These are phyloP conservation scores for Micromonas pusilla DNA, from an alignment of 139 green algal species.

Conservation along the genomic window DNA sequence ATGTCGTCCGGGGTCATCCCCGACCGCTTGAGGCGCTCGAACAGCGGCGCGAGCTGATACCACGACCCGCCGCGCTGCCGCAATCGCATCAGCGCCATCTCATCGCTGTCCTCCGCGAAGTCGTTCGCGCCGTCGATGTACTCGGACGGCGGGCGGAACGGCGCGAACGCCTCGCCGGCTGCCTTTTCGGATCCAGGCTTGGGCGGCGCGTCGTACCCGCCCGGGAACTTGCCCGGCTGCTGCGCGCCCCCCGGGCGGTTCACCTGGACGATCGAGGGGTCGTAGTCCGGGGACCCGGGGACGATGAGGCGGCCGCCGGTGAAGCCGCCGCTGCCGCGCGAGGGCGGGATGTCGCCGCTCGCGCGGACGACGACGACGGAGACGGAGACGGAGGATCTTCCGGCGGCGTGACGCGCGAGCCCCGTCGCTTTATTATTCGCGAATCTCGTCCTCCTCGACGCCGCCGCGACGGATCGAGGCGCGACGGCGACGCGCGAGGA, in stretches of 20 bases:
- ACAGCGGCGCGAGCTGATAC: background rate
- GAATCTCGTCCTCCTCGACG: background rate
- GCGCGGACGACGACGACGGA: too few species aligned
- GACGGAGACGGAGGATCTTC: too few species aligned
- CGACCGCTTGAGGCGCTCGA: background rate
- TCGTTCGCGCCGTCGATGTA: background rate
- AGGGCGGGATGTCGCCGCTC: too few species aligned
- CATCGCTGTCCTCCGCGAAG: background rate
- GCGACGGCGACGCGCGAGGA: background rate
- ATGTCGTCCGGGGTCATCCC: conserved; percentile 9
- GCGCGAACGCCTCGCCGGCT: background rate
- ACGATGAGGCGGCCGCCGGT: too few species aligned
- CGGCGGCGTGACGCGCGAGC: too few species aligned
- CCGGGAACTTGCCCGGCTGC: background rate
- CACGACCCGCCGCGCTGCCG: conserved; percentile 1
- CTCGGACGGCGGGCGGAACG: background rate
- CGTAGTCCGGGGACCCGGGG: too few species aligned
- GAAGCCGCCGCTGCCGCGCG: too few species aligned
- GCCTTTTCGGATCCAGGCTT: background rate
- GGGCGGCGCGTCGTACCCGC: background rate
- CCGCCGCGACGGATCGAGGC: too few species aligned
- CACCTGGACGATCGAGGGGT: too few species aligned
- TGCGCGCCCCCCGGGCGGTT: background rate
- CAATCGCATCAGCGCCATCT: conserved; percentile 5
- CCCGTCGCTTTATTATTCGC: too few species aligned